These are phyloP conservation scores for Protomyces lactucae-debilis DNA, from an alignment of 1,139 yeast species.

Conservation along the genomic window DNA sequence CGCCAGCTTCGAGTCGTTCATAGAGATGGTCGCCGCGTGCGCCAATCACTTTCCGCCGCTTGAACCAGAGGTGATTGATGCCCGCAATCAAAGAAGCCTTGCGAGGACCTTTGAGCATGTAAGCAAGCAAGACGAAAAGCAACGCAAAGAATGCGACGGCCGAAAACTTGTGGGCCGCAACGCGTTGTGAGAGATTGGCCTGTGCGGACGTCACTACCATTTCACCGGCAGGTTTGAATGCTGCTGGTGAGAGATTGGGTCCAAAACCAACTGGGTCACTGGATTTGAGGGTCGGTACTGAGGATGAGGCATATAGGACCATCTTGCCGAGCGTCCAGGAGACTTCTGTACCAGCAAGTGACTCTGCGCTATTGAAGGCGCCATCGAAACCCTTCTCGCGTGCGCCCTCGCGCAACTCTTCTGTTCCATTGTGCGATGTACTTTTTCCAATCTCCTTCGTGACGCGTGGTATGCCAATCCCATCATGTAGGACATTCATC, in stretches of 20 bases:
- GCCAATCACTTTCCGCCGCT: conserved; percentile 16
- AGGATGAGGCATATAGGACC: conserved; percentile 51
- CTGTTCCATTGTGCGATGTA: conserved; percentile 26
- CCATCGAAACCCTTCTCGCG: conserved; percentile 35
- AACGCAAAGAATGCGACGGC: not conserved
- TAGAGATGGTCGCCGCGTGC: conserved; percentile 26
- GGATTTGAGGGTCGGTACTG: conserved; percentile 34
- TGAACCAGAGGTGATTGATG: conserved; percentile 10
- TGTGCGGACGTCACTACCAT: not conserved
- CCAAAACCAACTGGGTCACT: conserved; percentile 49
- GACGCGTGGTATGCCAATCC: conserved; percentile 58
- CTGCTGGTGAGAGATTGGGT: conserved; percentile 38
- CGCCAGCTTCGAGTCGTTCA: conserved; percentile 13
- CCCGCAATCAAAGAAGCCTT: conserved; percentile 2
- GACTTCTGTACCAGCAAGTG: conserved; percentile 59
- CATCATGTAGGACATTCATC: conserved; percentile 63
- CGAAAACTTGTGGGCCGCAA: not conserved
- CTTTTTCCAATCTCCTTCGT: conserved; percentile 16
- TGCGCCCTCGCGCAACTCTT: conserved; percentile 37
- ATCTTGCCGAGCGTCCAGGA: conserved; percentile 87
- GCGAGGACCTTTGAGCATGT: conserved; percentile 12
- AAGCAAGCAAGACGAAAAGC: not conserved
- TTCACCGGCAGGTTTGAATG: conserved; percentile 20
- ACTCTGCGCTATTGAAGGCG: conserved; percentile 58
- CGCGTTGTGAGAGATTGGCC: not conserved